Conservation (phyloP, 2,329 filamentous ascomycete species). For the Juglanconis sp. region DNA sequence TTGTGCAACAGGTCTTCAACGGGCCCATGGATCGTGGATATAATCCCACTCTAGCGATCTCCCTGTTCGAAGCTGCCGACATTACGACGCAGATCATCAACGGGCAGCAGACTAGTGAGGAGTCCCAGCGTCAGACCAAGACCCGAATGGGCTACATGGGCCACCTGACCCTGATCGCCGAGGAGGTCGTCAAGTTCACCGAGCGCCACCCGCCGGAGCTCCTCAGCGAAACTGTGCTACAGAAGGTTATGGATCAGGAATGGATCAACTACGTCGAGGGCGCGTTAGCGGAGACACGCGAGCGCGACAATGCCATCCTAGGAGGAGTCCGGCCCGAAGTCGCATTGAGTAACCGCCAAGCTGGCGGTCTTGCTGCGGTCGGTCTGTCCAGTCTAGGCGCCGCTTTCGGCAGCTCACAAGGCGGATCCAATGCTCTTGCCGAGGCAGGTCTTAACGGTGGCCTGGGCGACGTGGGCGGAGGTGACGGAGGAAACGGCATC, state of each 20-base stretch:
- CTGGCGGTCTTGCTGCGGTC: slow-evolving; percentile 45
- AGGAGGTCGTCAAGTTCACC: slow-evolving; percentile 98
- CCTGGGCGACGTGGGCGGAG: slow-evolving; percentile 61
- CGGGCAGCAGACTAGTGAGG: slow-evolving; percentile 82
- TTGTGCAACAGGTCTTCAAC: slow-evolving; percentile 98
- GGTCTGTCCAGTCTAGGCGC: slow-evolving; percentile 45
- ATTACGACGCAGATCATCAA: slow-evolving; percentile 90
- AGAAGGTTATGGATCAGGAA: slow-evolving; percentile 81
- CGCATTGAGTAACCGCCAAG: slow-evolving; percentile 73
- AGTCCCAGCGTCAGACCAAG: slow-evolving; percentile 76
- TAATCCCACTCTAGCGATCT: slow-evolving; percentile 84
- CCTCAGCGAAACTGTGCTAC: slow-evolving; percentile 77
- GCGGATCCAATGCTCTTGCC: slow-evolving; percentile 62
- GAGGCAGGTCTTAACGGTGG: slow-evolving; percentile 77
- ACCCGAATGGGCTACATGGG: slow-evolving; percentile 98
- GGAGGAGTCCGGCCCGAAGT: slow-evolving; percentile 92
- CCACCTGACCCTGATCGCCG: slow-evolving; percentile 91
- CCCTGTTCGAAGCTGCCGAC: slow-evolving; percentile 86
- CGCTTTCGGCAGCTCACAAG: slow-evolving; percentile 27
- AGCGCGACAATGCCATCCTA: slow-evolving; percentile 96
- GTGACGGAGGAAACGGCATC: slow-evolving; percentile 61
- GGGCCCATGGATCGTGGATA: slow-evolving; percentile 95
- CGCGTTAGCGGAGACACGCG: slow-evolving; percentile 85
- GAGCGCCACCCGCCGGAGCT: slow-evolving; percentile 88
- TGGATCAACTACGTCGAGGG: slow-evolving; percentile 97